Evolutionary conservation across 805 yeast genomes (phyloP), one percentile per base, ranked within the genome.

Genomic region (Myxozyma nipponensis): DNA sequence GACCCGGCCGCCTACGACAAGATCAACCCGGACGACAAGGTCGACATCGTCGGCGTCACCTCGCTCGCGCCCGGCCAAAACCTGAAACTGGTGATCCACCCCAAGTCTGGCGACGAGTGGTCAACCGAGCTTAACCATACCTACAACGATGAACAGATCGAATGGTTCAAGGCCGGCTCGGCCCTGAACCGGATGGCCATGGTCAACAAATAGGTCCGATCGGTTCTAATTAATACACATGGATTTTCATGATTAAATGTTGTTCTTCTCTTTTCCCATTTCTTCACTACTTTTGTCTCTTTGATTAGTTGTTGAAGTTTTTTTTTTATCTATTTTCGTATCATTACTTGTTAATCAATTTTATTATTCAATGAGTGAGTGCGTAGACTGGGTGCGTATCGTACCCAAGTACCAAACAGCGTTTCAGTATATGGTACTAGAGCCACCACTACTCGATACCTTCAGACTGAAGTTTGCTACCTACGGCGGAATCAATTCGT

Each of bases 91-190:
- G 86, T 85, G 74, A 77, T 81, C 50, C 79, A 77, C 69, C 81
- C 83, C 62, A 72, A 75, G 71, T 75, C 84, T 57, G 96, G 96
- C 67, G 76, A 70, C 63, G 74, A 89, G 57, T 93, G 96, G 96
- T 84, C 83, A 66, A 78, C 91, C 69, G 84, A 81, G 76, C 86
- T 93, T 72, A 81, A 95, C 50, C 98, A 93, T 81, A 93, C 98
- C 61, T 93, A 86, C 81, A 93, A 93, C 81, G 57, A 71, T 59
- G 97, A 93, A 79, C 98, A 91, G 80, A 86, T 91, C 70, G 97
- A 87, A 72, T 91, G 98, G 98, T 91, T 91, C 86, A 91, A 87
- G 81, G 82, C 84, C 67, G 98, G 98, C 78, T 89, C 97, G 64
- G 98, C 98, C 72, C 84, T 93, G 77, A 93, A 93, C 87, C 87